A percentile compares a stretch with the other conserved stretches of the same genome.
Conservation (phyloP, 768 basidiomycete genomes). For the Infundibulicybe gibba region DNA sequence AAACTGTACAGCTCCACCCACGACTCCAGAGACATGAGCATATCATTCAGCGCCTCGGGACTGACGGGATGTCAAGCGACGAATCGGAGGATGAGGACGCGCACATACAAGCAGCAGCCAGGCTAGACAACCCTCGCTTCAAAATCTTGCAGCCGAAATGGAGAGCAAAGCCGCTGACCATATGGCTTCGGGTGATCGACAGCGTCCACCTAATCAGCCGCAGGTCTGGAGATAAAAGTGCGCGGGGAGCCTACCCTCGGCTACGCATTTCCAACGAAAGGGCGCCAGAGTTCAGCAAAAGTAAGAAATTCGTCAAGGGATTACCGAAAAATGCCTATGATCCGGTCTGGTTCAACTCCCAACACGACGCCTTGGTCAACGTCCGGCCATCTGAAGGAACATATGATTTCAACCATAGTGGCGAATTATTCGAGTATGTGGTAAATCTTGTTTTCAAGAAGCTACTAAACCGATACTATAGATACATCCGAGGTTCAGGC, state of each 20-base stretch:
- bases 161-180: constrained; percentile 8
- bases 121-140: constrained; percentile 2
- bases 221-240: not conserved
- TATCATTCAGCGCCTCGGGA: constrained; percentile 14
- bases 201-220: constrained; percentile 7
- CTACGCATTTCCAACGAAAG: not conserved
- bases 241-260: constrained; percentile 9
- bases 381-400: constrained; percentile 1
- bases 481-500: no score
- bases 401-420: constrained; percentile 13
- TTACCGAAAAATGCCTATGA: constrained; percentile 14
- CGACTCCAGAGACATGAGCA: constrained; percentile 8
- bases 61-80: constrained; percentile 21
- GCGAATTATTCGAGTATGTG: constrained; percentile 7
- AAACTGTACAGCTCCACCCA: constrained; percentile 1
- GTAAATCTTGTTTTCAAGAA: no score
- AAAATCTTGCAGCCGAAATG: constrained; percentile 9
- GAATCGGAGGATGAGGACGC: constrained; percentile 13
- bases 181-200: constrained; percentile 15
- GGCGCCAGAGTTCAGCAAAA: not conserved
- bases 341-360: constrained; percentile 6
- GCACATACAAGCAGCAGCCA: not conserved
- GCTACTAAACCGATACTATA: no score
- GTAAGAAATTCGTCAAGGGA: constrained; percentile 6
- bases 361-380: not conserved